These are phyloP conservation scores for Solanum tarijense DNA, from an alignment of 257 asterid species.

Conservation along the genomic window DNA sequence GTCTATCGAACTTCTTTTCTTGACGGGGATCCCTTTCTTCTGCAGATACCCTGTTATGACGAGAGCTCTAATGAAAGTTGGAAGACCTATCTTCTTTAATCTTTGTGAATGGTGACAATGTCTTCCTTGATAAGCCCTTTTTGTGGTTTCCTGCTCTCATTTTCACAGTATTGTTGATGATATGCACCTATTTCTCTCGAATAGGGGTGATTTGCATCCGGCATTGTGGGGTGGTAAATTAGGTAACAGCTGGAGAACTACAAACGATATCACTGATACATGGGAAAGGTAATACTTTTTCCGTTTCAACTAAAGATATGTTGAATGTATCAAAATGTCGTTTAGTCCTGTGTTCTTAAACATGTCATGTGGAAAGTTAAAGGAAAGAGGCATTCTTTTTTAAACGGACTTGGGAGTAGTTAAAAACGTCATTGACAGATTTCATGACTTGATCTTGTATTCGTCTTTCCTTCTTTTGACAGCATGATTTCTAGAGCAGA, in stretches of 20 bases:
- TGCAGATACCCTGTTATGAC: conserved; percentile 83
- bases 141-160: neutral
- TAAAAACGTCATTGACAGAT: neutral
- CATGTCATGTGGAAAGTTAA: neutral
- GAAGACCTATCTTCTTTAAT: conserved; percentile 67
- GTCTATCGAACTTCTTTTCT: neutral
- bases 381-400: too few relatives aligned
- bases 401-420: neutral
- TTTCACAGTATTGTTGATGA: neutral
- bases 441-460: neutral
- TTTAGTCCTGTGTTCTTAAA: accelerated
- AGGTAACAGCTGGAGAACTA: conserved; percentile 96
- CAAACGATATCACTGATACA: conserved; percentile 64
- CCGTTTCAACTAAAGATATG: neutral
- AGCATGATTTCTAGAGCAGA: conserved; percentile 90
- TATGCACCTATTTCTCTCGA: neutral
- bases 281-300: conserved; percentile 59
- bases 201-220: conserved; percentile 95
- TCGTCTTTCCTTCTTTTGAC: conserved; percentile 5
- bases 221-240: conserved; percentile 62
- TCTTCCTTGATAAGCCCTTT: neutral
- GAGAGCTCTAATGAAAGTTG: conserved; percentile 63
- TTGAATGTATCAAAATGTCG: neutral
- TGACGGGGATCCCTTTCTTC: neutral
- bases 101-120: conserved; percentile 70